Evolutionary conservation across 257 asterid species (phyloP).

Genomic region (Rubia yunnanensis): DNA sequence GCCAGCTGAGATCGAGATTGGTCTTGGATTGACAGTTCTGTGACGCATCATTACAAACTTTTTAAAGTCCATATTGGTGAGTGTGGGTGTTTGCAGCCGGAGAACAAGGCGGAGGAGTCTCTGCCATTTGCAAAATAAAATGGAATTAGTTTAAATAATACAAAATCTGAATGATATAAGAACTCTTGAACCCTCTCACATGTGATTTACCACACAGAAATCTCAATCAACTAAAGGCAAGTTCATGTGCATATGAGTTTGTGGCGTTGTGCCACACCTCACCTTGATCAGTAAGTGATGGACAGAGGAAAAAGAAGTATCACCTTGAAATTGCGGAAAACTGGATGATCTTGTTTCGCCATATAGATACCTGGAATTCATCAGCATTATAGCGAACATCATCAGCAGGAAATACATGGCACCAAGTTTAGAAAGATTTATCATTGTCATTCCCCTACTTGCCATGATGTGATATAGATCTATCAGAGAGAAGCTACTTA

Average conservation of each 20-base stretch:
- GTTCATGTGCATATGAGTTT: too few relatives aligned
- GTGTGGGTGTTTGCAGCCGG: too few relatives aligned
- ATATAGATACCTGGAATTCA: not conserved
- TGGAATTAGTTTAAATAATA: too few relatives aligned
- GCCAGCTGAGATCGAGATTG: too few relatives aligned
- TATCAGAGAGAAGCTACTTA: not conserved
- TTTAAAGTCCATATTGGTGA: too few relatives aligned
- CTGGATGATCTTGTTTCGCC: not conserved
- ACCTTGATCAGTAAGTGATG: not conserved
- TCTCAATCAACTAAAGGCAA: too few relatives aligned
- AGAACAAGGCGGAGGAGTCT: not conserved
- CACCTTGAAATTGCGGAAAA: constrained; percentile 2
- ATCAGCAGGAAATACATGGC: constrained; percentile 1
- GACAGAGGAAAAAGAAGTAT: not conserved
- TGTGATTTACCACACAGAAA: not conserved
- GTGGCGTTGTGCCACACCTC: not conserved
- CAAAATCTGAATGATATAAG: too few relatives aligned
- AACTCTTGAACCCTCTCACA: not conserved
- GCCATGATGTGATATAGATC: not conserved
- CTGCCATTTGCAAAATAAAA: not conserved
- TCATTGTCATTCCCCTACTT: not conserved
- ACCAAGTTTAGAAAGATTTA: not conserved
- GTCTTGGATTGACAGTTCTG: too few relatives aligned
- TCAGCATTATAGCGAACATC: not conserved
- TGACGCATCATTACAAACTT: too few relatives aligned